A percentile compares a stretch with the other conserved stretches of the same genome.
Conservation (phyloP, 2,329 filamentous ascomycete genomes). For the Mariannaea elegans region DNA sequence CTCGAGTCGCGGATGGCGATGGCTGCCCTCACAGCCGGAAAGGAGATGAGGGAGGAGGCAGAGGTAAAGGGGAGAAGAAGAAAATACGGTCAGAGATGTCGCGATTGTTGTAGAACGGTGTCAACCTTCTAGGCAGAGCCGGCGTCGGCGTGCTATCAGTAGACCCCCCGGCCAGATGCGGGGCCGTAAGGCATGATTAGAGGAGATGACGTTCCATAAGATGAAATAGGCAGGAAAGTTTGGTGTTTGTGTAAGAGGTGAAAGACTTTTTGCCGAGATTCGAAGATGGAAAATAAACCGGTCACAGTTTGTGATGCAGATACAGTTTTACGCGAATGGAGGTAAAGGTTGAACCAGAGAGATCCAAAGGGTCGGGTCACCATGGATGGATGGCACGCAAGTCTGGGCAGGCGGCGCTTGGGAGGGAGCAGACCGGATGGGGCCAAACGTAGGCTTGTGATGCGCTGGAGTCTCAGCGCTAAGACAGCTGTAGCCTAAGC, state of each 20-base stretch:
- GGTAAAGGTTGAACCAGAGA: slow-evolving; percentile 15
- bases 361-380: slow-evolving; percentile 38
- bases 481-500: slow-evolving; percentile 29
- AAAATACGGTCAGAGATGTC: slow-evolving; percentile 14
- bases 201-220: slow-evolving; percentile 34
- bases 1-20: slow-evolving; percentile 25
- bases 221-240: not conserved
- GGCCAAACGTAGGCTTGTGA: slow-evolving; percentile 13
- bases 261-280: not conserved
- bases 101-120: slow-evolving; percentile 23
- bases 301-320: not conserved
- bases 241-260: slow-evolving; percentile 2
- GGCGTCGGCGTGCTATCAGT: slow-evolving; percentile 44
- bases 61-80: not conserved
- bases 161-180: slow-evolving; percentile 47
- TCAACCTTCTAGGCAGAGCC: slow-evolving; percentile 32
- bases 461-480: slow-evolving; percentile 23
- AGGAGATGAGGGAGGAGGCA: slow-evolving; percentile 8
- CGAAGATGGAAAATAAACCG: no score
- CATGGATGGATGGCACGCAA: slow-evolving; percentile 32
- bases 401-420: slow-evolving; percentile 37
- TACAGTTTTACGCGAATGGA: not conserved
- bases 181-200: slow-evolving; percentile 47
- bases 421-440: not conserved
- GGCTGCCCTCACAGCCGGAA: slow-evolving; percentile 30